Evolutionary conservation across 2,329 filamentous ascomycete genomes (phyloP).

Genomic region (Parafenestella ontariensis): DNA sequence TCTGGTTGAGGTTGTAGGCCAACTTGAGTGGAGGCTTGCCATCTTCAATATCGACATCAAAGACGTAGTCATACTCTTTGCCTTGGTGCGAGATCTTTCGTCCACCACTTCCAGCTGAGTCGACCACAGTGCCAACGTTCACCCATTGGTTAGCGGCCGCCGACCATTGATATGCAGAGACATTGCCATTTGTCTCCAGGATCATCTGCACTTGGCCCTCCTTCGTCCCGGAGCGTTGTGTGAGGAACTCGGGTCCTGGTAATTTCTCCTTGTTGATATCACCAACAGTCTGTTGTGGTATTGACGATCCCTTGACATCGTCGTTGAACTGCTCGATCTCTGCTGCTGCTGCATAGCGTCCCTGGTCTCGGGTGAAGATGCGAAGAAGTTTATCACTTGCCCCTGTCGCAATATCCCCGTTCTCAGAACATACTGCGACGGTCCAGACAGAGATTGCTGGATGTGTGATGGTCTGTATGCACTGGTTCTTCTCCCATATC

Average conservation of each 20-base stretch:
- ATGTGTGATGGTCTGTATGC: conserved; percentile 94
- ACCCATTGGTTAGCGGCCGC: conserved; percentile 71
- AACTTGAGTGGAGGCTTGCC: conserved; percentile 91
- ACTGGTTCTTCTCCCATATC: conserved; percentile 83
- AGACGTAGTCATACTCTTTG: conserved; percentile 93
- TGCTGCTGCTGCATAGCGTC: conserved; percentile 73
- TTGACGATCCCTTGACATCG: conserved; percentile 80
- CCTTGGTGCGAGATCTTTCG: conserved; percentile 70
- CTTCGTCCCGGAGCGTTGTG: conserved; percentile 84
- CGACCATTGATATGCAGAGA: conserved; percentile 92
- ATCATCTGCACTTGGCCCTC: conserved; percentile 97
- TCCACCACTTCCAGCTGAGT: conserved; percentile 82
- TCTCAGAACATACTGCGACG: conserved; percentile 81
- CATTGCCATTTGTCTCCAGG: conserved; percentile 76
- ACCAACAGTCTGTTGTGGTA: conserved; percentile 82
- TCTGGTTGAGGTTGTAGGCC: conserved; percentile 92
- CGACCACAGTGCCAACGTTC: conserved; percentile 92
- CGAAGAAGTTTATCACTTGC: conserved; percentile 87
- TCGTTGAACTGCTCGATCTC: conserved; percentile 79
- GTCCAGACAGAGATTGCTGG: conserved; percentile 96
- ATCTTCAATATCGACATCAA: conserved; percentile 95
- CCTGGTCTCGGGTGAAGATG: conserved; percentile 77
- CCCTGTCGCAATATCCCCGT: conserved; percentile 91
- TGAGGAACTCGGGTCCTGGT: conserved; percentile 85
- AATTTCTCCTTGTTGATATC: conserved; percentile 89